Percentiles rank a stretch among this genome's conserved stretches.
These are phyloP conservation scores for Didymella segeticola DNA, from an alignment of 2,329 filamentous ascomycete genomes.

Conservation along the genomic window DNA sequence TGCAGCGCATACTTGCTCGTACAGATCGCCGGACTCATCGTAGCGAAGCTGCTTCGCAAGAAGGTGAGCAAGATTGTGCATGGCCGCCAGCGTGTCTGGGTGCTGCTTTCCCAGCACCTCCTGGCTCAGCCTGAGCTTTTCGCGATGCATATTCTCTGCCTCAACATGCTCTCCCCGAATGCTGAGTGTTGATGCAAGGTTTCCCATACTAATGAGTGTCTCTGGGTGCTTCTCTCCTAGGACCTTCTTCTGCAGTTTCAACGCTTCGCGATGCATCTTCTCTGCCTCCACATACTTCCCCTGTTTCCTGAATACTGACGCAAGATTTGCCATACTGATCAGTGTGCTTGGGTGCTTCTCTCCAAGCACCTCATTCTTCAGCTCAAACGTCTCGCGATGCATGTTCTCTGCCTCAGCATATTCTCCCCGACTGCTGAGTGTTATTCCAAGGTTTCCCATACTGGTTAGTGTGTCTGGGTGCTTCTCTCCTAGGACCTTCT, in stretches of 20 bases:
- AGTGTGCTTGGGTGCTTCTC: background rate
- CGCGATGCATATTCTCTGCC: background rate
- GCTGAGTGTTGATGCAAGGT: background rate
- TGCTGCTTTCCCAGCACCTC: constrained; percentile 8
- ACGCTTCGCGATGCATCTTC: background rate
- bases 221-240: constrained; percentile 6
- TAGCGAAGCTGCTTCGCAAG: background rate
- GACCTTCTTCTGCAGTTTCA: background rate
- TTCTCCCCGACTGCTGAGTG: background rate
- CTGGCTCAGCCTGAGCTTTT: background rate
- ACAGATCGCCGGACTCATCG: background rate
- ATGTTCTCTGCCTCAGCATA: background rate
- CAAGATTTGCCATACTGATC: background rate
- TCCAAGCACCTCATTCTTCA: background rate
- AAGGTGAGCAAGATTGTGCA: constrained; percentile 12
- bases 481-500: background rate
- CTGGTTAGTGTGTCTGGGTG: background rate
- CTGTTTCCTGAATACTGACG: background rate
- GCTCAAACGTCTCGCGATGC: background rate
- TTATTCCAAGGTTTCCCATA: background rate
- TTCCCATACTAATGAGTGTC: constrained; percentile 1
- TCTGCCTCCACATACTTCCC: background rate
- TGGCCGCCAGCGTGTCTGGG: constrained; percentile 5
- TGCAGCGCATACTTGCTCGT: background rate
- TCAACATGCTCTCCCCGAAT: background rate